Percentiles rank a stretch among this genome's conserved stretches.
These are phyloP conservation scores for Pichia insulana DNA, from an alignment of 805 yeast genomes.

Conservation along the genomic window DNA sequence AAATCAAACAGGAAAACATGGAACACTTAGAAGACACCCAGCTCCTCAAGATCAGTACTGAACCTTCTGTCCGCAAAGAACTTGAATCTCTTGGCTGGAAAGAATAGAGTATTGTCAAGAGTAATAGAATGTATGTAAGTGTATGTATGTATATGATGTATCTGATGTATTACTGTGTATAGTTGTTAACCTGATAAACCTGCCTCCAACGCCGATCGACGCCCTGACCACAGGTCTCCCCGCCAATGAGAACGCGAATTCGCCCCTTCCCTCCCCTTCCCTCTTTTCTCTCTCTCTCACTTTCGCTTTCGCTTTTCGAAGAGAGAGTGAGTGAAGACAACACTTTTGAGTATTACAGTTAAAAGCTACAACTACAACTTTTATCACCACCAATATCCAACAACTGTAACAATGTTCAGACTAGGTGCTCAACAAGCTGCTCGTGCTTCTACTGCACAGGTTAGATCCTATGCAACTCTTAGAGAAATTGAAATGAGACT, in stretches of 20 bases:
- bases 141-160: too few species aligned
- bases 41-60: slow-evolving; percentile 79
- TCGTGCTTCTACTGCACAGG: slow-evolving; percentile 36
- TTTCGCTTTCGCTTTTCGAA: background rate
- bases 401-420: slow-evolving; percentile 36
- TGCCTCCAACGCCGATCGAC: too few species aligned
- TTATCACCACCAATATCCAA: slow-evolving; percentile 1
- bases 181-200: too few species aligned
- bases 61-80: slow-evolving; percentile 69
- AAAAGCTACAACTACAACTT: too few species aligned
- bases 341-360: too few species aligned
- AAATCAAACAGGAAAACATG: slow-evolving; percentile 74
- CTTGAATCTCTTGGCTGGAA: slow-evolving; percentile 63
- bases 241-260: slow-evolving; percentile 2
- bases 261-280: background rate
- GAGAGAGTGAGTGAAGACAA: too few species aligned
- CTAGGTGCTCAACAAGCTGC: slow-evolving; percentile 43
- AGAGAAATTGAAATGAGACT: slow-evolving; percentile 98
- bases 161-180: too few species aligned
- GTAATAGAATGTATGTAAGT: too few species aligned
- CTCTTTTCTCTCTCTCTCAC: background rate
- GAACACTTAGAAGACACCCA: slow-evolving; percentile 91
- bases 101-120: too few species aligned
- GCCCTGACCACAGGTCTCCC: too few species aligned
- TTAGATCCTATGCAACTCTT: slow-evolving; percentile 92